phyloP scores from a whole-genome alignment of 768 basidiomycete genomes.

The Vararia minispora region DNA sequence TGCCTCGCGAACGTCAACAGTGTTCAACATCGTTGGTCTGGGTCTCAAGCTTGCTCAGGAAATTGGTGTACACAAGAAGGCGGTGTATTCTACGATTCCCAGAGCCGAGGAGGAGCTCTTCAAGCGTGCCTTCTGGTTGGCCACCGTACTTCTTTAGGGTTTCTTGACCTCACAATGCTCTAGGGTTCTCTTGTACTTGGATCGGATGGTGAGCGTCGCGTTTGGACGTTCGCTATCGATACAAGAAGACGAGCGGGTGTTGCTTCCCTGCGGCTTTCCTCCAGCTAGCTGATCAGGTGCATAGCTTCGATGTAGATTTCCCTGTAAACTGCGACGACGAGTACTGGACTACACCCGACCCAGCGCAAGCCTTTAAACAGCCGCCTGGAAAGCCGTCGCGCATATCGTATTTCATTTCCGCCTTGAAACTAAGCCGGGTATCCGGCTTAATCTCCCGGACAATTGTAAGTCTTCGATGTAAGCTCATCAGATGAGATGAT shows the following conservation, averaged over 20 bases:
- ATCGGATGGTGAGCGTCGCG: conserved; percentile 31
- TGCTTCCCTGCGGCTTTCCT: neutral
- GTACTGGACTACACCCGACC: conserved; percentile 53
- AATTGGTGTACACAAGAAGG: conserved; percentile 64
- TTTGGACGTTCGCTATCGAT: conserved; percentile 56
- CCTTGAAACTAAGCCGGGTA: conserved; percentile 48
- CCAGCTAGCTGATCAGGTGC: conserved; percentile 3
- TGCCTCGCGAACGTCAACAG: conserved; percentile 10
- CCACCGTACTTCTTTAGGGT: neutral
- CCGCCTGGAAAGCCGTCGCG: conserved; percentile 44
- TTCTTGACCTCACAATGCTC: neutral
- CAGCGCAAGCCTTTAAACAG: conserved; percentile 45
- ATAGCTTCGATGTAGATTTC: conserved; percentile 58
- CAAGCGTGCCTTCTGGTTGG: conserved; percentile 71
- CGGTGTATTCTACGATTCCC: conserved; percentile 35
- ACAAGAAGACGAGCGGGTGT: conserved; percentile 60
- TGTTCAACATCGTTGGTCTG: conserved; percentile 22
- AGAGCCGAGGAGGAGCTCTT: conserved; percentile 57
- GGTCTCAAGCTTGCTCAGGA: conserved; percentile 46
- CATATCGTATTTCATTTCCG: conserved; percentile 44
- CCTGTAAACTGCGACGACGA: conserved; percentile 58
- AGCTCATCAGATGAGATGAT: neutral
- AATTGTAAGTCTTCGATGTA: conserved; percentile 2
- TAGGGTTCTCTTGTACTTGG: conserved; percentile 35
- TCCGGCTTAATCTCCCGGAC: conserved; percentile 47